Base-by-base conservation (phyloP, 73 alveolate species). In the Strombidium stylifer region DNA sequence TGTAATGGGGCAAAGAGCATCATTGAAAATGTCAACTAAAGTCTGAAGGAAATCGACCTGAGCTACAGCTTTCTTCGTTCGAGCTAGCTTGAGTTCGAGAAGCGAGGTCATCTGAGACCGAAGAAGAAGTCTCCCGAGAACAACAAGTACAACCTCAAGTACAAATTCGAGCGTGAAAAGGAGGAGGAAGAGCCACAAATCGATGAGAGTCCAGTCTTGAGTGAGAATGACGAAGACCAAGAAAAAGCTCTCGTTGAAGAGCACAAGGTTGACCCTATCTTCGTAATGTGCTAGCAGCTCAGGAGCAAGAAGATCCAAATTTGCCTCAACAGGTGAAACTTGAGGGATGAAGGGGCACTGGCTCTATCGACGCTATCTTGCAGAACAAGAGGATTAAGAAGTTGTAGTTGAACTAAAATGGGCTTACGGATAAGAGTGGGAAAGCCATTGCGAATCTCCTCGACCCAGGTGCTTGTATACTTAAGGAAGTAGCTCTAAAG, bases 401-500 rank as follows among this genome's bases (percentile, higher is more conserved):
- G 12, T 57, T 57, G 37, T 35, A 44, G 2, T 48, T 57, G 4
- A 20, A 56, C 12, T 53, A 57, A 35, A 57, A 57, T 57, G 11
- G 3, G n/a, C 32, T 57, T 35, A 14, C 72, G 7, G 75, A 60
- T 41, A 15, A 16, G 7, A 60, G 75, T 19, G 39, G 61, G 18
- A 14, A 11, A 7, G 23, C 12, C 19, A 18, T 60, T 12, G 3
- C 75, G 1, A 60, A 60, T 19, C 8, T 60, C 10, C 47, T 60
- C 11, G 75, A 60, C 6, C 24, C 23, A 39, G 41, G 23, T 19
- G 18, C 62, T 15, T 39, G 61, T 14, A 2, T 39, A 18, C 1
- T 60, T 2, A 60, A 60, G 19, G 75, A 60, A 28, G 27, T 76
- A 12, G 40, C 41, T 18, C 31, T 76, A 14, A 44, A 68, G 14